phyloP scores from a whole-genome alignment of 2,329 filamentous ascomycete species.

The Aspergillus floridensis region DNA sequence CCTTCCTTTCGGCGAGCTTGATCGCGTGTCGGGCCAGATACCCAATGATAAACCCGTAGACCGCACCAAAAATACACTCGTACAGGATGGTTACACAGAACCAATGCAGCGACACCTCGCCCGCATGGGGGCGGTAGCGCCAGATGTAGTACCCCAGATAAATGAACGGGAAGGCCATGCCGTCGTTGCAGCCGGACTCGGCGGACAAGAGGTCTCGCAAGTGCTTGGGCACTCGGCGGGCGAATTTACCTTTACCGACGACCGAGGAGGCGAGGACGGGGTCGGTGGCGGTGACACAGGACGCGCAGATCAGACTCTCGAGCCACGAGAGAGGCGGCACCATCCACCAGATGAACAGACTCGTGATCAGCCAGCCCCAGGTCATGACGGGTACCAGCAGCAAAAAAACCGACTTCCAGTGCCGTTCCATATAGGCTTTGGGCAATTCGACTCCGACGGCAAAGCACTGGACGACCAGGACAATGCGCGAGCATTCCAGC shows the following conservation, averaged over 20 bases:
- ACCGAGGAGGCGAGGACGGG: constrained; percentile 96
- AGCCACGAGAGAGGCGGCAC: constrained; percentile 77
- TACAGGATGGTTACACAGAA: constrained; percentile 87
- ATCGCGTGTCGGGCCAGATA: constrained; percentile 90
- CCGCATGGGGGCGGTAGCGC: constrained; percentile 68
- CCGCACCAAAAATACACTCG: constrained; percentile 88
- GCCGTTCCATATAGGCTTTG: constrained; percentile 85
- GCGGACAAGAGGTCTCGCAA: constrained; percentile 90
- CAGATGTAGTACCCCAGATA: constrained; percentile 91
- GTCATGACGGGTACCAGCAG: constrained; percentile 96
- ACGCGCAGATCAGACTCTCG: constrained; percentile 80
- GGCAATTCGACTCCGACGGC: constrained; percentile 70
- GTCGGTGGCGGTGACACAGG: constrained; percentile 95
- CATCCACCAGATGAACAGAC: constrained; percentile 93
- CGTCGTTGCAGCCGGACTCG: constrained; percentile 98
- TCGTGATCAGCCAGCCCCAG: constrained; percentile 78
- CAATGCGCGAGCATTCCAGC: constrained; percentile 68
- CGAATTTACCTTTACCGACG: constrained; percentile 98
- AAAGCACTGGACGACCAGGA: constrained; percentile 71
- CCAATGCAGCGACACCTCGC: constrained; percentile 76
- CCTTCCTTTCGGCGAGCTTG: constrained; percentile 76
- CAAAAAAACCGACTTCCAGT: constrained; percentile 89
- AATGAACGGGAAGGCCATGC: constrained; percentile 98
- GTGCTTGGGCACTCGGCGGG: constrained; percentile 96
- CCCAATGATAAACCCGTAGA: constrained; percentile 83